These are phyloP conservation scores for Leishmania lainsoni DNA, from an alignment of 208 protist species.

Conservation along the genomic window DNA sequence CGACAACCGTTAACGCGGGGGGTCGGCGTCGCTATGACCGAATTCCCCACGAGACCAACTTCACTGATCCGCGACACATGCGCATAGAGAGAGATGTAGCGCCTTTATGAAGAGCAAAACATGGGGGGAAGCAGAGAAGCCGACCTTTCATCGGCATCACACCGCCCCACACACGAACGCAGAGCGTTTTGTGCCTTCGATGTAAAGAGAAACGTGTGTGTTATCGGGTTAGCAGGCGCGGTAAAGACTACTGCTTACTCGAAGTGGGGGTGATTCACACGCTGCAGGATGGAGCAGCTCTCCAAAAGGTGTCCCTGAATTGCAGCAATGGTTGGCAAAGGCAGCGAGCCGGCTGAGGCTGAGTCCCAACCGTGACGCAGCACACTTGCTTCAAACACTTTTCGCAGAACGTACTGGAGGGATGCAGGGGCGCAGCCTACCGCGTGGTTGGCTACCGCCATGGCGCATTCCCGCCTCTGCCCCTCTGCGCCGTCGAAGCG, in stretches of 20 bases:
- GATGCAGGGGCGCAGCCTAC: slow-evolving; percentile 53
- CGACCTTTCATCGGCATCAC: not conserved
- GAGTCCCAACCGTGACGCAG: slow-evolving; percentile 7
- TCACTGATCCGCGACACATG: not conserved
- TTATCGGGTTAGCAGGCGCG: not conserved
- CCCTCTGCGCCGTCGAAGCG: slow-evolving; percentile 36
- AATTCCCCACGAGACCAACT: not conserved
- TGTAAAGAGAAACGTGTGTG: not conserved
- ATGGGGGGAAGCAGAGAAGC: not conserved
- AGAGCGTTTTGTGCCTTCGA: not conserved
- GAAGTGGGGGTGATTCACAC: not conserved
- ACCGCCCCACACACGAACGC: not conserved
- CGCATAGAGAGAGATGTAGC: slow-evolving; percentile 1
- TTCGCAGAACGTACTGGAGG: slow-evolving; percentile 59
- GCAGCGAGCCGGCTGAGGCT: not conserved
- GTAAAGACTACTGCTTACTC: not conserved
- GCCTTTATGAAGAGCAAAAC: slow-evolving; percentile 5
- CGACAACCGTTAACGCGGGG: not conserved
- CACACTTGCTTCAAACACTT: slow-evolving; percentile 54
- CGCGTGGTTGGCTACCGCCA: slow-evolving; percentile 38
- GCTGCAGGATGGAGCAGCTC: slow-evolving; percentile 13
- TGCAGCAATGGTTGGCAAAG: slow-evolving; percentile 3
- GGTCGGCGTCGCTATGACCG: not conserved
- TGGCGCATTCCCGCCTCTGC: slow-evolving; percentile 6
- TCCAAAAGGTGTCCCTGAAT: slow-evolving; percentile 25